phyloP scores from a whole-genome alignment of 1,139 yeast species.

The Yamadazyma epiphylla region DNA sequence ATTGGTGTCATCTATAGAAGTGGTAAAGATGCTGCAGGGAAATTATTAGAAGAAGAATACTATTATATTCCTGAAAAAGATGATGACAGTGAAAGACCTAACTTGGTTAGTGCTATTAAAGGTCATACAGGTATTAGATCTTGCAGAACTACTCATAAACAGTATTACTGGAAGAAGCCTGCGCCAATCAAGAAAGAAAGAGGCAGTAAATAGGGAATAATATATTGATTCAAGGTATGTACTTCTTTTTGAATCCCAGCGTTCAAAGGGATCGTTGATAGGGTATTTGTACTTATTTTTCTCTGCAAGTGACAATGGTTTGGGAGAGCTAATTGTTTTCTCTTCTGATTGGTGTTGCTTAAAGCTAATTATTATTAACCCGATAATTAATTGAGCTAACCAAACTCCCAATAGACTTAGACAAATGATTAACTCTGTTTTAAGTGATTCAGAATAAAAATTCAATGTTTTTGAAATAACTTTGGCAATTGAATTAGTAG shows the following conservation, averaged over 20 bases:
- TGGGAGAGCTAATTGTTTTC: conserved; percentile 26
- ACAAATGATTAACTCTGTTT: conserved; percentile 45
- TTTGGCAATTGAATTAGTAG: not conserved
- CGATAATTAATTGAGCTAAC: conserved; percentile 43
- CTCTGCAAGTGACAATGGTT: conserved; percentile 25
- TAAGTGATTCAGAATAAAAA: conserved; percentile 30
- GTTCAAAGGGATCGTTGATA: conserved; percentile 16
- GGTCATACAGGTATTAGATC: conserved; percentile 81
- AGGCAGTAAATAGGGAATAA: conserved; percentile 2
- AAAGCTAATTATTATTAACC: conserved; percentile 11
- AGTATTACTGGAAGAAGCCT: conserved; percentile 83
- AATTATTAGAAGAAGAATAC: conserved; percentile 88
- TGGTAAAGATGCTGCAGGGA: conserved; percentile 97
- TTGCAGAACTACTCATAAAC: conserved; percentile 92
- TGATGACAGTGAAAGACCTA: conserved; percentile 62
- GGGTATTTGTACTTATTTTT: conserved; percentile 30
- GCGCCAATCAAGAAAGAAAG: conserved; percentile 40
- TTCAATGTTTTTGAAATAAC: conserved; percentile 13
- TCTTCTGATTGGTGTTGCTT: conserved; percentile 2
- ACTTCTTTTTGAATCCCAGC: conserved; percentile 2
- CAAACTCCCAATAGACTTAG: conserved; percentile 43
- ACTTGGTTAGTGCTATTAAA: conserved; percentile 68
- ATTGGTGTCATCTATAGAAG: conserved; percentile 82
- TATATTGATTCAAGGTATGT: not conserved
- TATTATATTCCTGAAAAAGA: conserved; percentile 87